These are phyloP conservation scores for Prunus dulcis DNA, from an alignment of 306 rosid genomes.

Conservation along the genomic window DNA sequence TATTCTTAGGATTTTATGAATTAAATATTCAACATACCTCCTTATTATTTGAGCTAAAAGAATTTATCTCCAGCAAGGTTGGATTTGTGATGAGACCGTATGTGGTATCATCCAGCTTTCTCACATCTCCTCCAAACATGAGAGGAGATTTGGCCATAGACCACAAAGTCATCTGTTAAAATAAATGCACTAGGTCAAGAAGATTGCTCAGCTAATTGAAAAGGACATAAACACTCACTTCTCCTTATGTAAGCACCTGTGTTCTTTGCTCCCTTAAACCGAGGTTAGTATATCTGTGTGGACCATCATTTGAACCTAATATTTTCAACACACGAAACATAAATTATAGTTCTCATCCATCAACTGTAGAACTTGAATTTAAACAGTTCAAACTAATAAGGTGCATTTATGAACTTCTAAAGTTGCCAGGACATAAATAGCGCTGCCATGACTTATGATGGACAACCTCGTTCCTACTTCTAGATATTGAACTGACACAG, in stretches of 20 bases:
- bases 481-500: not conserved
- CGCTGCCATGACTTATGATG: not conserved
- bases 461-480: not conserved
- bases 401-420: not conserved
- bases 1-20: conserved; percentile 1
- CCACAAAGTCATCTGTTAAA: conserved; percentile 84
- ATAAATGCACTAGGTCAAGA: conserved; percentile 14
- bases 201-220: conserved; percentile 4
- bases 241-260: conserved; percentile 51
- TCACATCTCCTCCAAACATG: conserved; percentile 94
- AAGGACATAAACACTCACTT: conserved; percentile 2
- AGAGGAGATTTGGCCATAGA: conserved; percentile 92
- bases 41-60: conserved; percentile 66
- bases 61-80: conserved; percentile 68
- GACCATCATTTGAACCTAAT: conserved; percentile 78
- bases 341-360: conserved; percentile 8
- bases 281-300: conserved; percentile 58
- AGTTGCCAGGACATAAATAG: not conserved
- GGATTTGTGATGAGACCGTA: conserved; percentile 61
- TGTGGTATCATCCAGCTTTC: conserved; percentile 53
- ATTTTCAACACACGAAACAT: conserved; percentile 6
- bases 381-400: conserved; percentile 19
- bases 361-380: conserved; percentile 18
- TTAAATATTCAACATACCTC: conserved; percentile 56
- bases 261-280: conserved; percentile 65